Evolutionary conservation across 1,284 basidiomycete genomes (phyloP), one percentile per base, ranked within the genome.

Genomic region (Cryptococcus jaspeensis): DNA sequence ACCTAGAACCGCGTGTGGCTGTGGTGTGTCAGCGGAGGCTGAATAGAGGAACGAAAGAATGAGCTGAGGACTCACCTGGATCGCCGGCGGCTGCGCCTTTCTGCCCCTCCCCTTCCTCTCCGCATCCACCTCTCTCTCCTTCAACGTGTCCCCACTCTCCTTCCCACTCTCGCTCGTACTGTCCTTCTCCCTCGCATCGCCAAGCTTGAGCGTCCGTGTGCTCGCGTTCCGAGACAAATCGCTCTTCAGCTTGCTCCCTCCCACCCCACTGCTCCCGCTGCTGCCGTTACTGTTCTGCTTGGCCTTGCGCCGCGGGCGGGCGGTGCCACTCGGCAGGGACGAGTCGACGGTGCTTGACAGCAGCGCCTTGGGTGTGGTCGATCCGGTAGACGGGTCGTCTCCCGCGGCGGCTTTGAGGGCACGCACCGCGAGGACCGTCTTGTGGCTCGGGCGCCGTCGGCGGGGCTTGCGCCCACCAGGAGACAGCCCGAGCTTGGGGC

Each of bases 61-160:
- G 28, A 28, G 22, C 18, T 2, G 37, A 16, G 25, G 40, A 53
- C 58, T 59, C 43, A 56, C 56, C 52, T 55, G 52, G 40, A 58
- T 47, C 11, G 53, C 50, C n/a, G 42, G 40, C 13, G 22, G 48
- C 32, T 55, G 50, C 13, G 25, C 45, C 32, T 54, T 52, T 22
- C 40, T 46, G 37, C 42, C 48, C 28, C 37, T 50, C 25, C 42
- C 52, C n/a, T 44, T 45, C 32, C 18, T 32, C 12, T n/a, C 32
- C 50, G 12, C 41, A 37, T 50, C 46, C 28, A 50, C 42, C 22
- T 59, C 60, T 6, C 44, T 46, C 40, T 71, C 72, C 49, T 70
- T 64, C 43, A 75, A 43, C 3, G 74, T 73, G 55, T 71, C 70
- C 16, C 66, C 72, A 7, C 69, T 71, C 45, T 74, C 72, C 48